A percentile compares a stretch with the other conserved stretches of the same genome.
Evolutionary conservation across 148 eudicot species (phyloP).

Genomic region (Rhododendron molle): DNA sequence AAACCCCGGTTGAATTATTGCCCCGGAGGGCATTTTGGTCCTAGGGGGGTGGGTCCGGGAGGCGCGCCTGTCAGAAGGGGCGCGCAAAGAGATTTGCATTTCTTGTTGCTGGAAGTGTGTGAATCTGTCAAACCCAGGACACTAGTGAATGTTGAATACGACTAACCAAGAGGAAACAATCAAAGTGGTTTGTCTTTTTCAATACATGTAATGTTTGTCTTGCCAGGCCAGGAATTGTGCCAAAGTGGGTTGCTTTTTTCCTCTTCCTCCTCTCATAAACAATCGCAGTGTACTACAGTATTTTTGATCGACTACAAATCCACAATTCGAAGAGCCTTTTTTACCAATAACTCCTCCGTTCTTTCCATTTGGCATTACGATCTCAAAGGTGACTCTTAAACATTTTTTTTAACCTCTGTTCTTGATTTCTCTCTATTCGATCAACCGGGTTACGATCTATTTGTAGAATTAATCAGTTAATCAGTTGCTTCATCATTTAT

Average conservation of each 20-base stretch:
- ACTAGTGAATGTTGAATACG: no score
- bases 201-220: no score
- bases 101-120: no score
- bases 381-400: slow-evolving; percentile 10
- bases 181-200: no score
- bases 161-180: no score
- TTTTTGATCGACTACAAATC: not conserved
- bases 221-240: not conserved
- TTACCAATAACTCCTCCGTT: not conserved
- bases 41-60: no score
- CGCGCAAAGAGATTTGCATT: no score
- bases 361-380: not conserved
- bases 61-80: no score
- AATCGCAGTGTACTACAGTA: no score
- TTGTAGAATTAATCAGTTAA: not conserved
- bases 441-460: not conserved
- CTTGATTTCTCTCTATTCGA: not conserved
- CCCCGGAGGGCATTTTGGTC: no score
- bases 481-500: not conserved
- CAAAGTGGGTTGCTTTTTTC: not conserved
- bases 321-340: not conserved
- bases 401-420: not conserved
- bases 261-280: not conserved
- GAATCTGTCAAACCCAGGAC: no score
- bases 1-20: no score